A percentile compares a stretch with the other conserved stretches of the same genome.
Evolutionary conservation across 768 basidiomycete species (phyloP).

Genomic region (button mushroom (Agaricus bisporus)): DNA sequence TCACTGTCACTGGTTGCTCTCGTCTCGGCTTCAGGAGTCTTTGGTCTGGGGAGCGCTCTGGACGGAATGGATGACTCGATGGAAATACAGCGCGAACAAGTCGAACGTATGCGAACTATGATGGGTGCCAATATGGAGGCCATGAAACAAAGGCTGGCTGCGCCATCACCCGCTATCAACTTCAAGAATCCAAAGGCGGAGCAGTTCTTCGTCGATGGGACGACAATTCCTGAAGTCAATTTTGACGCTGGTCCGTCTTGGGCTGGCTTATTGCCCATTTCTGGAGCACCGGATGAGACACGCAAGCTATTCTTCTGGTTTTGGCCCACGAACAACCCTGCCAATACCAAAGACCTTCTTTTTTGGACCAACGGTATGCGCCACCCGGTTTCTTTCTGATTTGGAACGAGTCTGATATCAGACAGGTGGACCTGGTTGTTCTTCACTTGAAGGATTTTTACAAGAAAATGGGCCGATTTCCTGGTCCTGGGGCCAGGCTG

Average conservation of each 20-base stretch:
- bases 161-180: slow-evolving; percentile 35
- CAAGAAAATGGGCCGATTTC: slow-evolving; percentile 78
- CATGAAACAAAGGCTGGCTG: slow-evolving; percentile 3
- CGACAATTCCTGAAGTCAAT: slow-evolving; percentile 57
- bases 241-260: slow-evolving; percentile 75
- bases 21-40: slow-evolving; percentile 13
- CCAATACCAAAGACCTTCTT: slow-evolving; percentile 65
- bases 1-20: slow-evolving; percentile 14
- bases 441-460: slow-evolving; percentile 62
- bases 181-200: slow-evolving; percentile 57
- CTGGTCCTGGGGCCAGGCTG: slow-evolving; percentile 60
- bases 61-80: slow-evolving; percentile 36
- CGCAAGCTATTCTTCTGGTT: slow-evolving; percentile 83
- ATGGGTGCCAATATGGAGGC: slow-evolving; percentile 21
- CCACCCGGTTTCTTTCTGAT: slow-evolving; percentile 30
- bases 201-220: slow-evolving; percentile 64
- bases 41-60: slow-evolving; percentile 23
- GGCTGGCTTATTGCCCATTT: slow-evolving; percentile 71
- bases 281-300: slow-evolving; percentile 51
- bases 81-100: slow-evolving; percentile 40
- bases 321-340: slow-evolving; percentile 71
- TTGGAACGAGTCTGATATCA: slow-evolving; percentile 20
- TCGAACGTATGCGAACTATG: slow-evolving; percentile 32
- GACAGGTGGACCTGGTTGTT: slow-evolving; percentile 81
- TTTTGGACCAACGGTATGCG: slow-evolving; percentile 53